Percentiles rank a stretch among this genome's conserved stretches.
These are phyloP conservation scores for Irineochytrium annulatum DNA, from an alignment of 192 early-diverging fungal species.

Conservation along the genomic window DNA sequence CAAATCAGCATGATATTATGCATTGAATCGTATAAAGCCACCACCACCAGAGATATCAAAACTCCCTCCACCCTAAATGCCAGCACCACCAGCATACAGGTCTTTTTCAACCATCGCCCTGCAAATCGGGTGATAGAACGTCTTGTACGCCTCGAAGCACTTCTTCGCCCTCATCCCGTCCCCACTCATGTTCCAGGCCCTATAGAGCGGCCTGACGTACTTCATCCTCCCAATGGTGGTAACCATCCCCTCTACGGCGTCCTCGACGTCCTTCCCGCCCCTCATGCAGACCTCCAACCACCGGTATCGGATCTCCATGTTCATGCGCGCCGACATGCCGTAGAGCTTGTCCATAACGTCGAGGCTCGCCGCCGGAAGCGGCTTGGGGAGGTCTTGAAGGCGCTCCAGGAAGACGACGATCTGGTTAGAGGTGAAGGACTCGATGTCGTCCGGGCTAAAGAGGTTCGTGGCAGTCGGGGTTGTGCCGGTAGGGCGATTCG, in stretches of 20 bases:
- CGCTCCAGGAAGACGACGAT: conserved; percentile 80
- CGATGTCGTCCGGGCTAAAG: conserved; percentile 63
- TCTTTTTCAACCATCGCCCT: conserved; percentile 86
- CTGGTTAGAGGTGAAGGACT: conserved; percentile 70
- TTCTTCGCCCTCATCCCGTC: conserved; percentile 48
- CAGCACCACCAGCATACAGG: conserved; percentile 42
- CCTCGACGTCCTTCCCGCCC: conserved; percentile 73
- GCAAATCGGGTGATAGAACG: conserved; percentile 94
- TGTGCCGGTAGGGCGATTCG: neutral
- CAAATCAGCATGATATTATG: too few relatives aligned
- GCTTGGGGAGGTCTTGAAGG: conserved; percentile 53
- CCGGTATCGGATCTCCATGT: conserved; percentile 82
- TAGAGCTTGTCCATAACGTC: conserved; percentile 70
- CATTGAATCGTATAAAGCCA: too few relatives aligned
- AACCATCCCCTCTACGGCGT: conserved; percentile 73
- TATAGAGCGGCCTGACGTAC: conserved; percentile 79
- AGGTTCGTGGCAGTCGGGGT: conserved; percentile 29
- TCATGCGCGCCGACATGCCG: conserved; percentile 61
- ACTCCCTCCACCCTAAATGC: too few relatives aligned
- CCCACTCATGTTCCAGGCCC: neutral
- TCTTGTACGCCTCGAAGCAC: conserved; percentile 72
- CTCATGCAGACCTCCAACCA: conserved; percentile 83
- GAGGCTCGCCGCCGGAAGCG: conserved; percentile 59
- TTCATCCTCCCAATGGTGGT: conserved; percentile 93
- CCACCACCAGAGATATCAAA: too few relatives aligned